Percentiles rank a stretch among this genome's conserved stretches.
Conservation (phyloP, 768 basidiomycete species). For the Sporobolomyces phaffii region DNA sequence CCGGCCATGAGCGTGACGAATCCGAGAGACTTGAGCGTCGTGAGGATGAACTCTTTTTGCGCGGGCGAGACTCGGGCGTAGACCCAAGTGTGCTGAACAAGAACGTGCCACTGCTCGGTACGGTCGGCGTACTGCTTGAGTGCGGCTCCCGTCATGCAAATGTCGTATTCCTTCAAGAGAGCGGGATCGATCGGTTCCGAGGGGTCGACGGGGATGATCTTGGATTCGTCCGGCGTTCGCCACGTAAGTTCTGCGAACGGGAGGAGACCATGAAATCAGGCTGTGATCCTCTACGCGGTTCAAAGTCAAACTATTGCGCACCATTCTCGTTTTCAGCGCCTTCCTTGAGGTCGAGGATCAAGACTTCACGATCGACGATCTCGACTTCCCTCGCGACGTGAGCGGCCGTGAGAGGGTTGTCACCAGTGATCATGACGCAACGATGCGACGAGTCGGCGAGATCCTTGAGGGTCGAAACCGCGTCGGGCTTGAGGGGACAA, state of each 20-base stretch:
- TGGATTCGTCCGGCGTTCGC: slow-evolving; percentile 88
- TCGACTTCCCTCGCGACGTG: slow-evolving; percentile 96
- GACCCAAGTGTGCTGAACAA: slow-evolving; percentile 94
- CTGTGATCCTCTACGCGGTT: too few species aligned
- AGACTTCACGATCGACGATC: slow-evolving; percentile 88
- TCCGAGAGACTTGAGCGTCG: slow-evolving; percentile 77
- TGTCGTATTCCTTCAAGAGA: slow-evolving; percentile 81
- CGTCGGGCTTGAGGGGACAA: slow-evolving; percentile 91
- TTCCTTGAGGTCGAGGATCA: slow-evolving; percentile 85
- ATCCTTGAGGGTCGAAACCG: slow-evolving; percentile 84
- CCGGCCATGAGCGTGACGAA: slow-evolving; percentile 96
- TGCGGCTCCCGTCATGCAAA: slow-evolving; percentile 91
- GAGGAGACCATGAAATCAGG: too few species aligned
- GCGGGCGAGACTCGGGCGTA: slow-evolving; percentile 94
- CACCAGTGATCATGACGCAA: slow-evolving; percentile 99
- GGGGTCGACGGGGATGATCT: slow-evolving; percentile 78
- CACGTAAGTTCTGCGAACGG: slow-evolving; percentile 78
- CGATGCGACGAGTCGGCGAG: slow-evolving; percentile 92
- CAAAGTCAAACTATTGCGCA: too few species aligned
- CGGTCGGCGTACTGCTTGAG: slow-evolving; percentile 74
- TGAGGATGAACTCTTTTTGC: slow-evolving; percentile 93
- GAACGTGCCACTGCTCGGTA: slow-evolving; percentile 62
- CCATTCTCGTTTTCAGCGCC: slow-evolving; percentile 65
- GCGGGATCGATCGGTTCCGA: slow-evolving; percentile 66
- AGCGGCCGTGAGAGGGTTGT: slow-evolving; percentile 92